Percentiles rank a stretch among this genome's conserved stretches.
Conservation (phyloP, 2,329 filamentous ascomycete species). For the Lasiodiplodia sp. region DNA sequence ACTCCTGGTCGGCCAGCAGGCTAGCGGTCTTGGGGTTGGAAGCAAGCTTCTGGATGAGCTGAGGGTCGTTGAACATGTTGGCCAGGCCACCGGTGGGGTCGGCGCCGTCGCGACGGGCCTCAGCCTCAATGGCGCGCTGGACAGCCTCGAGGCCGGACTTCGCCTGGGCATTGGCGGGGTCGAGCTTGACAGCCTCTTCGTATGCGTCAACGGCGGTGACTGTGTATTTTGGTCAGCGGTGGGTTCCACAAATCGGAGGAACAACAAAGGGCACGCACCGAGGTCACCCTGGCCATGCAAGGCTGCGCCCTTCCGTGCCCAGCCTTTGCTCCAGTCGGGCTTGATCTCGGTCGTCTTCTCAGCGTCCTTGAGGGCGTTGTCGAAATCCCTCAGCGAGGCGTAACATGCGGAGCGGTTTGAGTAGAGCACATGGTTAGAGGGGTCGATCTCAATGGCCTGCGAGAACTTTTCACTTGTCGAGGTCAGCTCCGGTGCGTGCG, state of each 20-base stretch:
- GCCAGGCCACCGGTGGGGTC: conserved; percentile 81
- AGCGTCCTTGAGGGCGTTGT: conserved; percentile 85
- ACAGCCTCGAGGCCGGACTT: conserved; percentile 88
- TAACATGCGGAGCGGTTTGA: conserved; percentile 91
- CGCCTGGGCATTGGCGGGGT: conserved; percentile 89
- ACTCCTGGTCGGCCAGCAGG: conserved; percentile 80
- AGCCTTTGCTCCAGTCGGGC: conserved; percentile 97
- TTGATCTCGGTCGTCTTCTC: conserved; percentile 94
- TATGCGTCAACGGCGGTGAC: conserved; percentile 88
- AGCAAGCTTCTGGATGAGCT: conserved; percentile 88
- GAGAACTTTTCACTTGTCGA: conserved; percentile 84
- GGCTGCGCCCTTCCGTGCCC: conserved; percentile 90
- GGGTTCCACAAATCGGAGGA: neutral
- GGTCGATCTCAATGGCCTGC: conserved; percentile 85
- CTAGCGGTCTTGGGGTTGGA: conserved; percentile 90
- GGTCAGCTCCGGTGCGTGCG: conserved; percentile 26
- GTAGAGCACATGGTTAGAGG: conserved; percentile 94
- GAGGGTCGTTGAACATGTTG: conserved; percentile 92
- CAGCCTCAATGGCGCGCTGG: conserved; percentile 84
- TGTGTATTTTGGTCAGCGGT: conserved; percentile 40
- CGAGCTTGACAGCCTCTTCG: conserved; percentile 91
- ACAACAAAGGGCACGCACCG: conserved; percentile 49
- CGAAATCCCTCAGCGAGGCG: conserved; percentile 88
- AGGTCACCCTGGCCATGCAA: conserved; percentile 88
- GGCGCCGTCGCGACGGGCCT: conserved; percentile 68